Evolutionary conservation across 2,329 filamentous ascomycete species (phyloP).

Genomic region (Bisporella sp.): DNA sequence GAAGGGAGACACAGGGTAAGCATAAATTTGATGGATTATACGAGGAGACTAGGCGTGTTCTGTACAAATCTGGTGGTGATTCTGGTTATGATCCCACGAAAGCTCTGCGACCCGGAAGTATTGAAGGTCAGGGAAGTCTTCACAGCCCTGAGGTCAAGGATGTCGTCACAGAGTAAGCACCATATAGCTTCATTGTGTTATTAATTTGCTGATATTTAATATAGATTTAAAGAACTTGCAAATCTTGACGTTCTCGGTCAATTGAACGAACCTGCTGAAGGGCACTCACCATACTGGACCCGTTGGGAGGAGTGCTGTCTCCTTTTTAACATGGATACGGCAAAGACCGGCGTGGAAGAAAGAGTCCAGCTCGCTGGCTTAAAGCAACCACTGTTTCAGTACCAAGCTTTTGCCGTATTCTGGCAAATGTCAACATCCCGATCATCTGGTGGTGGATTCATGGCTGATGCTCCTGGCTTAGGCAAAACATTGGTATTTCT

Average conservation of each 20-base stretch:
- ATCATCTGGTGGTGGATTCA: constrained; percentile 53
- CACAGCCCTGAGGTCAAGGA: not conserved
- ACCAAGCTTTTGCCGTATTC: constrained; percentile 16
- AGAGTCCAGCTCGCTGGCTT: constrained; percentile 11
- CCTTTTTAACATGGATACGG: constrained; percentile 12
- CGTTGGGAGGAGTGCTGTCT: constrained; percentile 14
- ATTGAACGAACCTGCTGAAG: not conserved
- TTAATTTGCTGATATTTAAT: not conserved
- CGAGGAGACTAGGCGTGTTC: not conserved
- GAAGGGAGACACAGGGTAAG: no score
- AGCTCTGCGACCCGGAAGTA: no score
- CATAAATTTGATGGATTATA: no score
- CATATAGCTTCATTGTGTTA: not conserved
- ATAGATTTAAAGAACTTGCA: constrained; percentile 11
- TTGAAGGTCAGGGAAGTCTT: no score
- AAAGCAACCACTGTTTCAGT: constrained; percentile 14
- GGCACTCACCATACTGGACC: not conserved
- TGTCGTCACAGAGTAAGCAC: not conserved
- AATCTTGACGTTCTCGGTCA: constrained; percentile 7
- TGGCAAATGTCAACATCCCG: constrained; percentile 17
- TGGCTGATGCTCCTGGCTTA: constrained; percentile 52
- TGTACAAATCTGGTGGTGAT: not conserved
- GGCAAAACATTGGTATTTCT: constrained; percentile 45
- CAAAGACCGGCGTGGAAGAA: constrained; percentile 3
- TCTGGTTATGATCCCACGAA: not conserved